Evolutionary conservation across 2,329 filamentous ascomycete genomes (phyloP), one percentile per base, ranked within the genome.

Genomic region (Fusarium buxicola): DNA sequence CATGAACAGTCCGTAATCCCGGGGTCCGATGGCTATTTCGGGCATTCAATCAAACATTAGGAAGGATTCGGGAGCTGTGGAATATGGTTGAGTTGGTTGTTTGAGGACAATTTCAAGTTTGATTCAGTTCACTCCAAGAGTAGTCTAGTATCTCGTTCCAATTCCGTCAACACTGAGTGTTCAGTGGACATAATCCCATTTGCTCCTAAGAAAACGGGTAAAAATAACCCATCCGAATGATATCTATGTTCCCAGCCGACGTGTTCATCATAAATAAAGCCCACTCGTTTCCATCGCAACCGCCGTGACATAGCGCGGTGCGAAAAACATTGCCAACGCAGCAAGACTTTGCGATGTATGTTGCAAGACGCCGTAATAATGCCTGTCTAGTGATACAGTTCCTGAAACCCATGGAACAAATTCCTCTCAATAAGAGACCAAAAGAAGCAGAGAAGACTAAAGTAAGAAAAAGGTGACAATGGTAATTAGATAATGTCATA

Each of bases 311-410:
- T 41, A 18, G 41, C 40, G 41, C 49, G 48, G 47, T 35, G 34
- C 46, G 31, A 43, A 28, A 48, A 51, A 47, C 38, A 40, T 53
- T 51, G 28, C 48, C 45, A 40, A 52, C 46, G 56, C 55, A 60
- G 50, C 48, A 57, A 24, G 39, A 47, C 58, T 48, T 40, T 63
- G 57, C 49, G 65, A 47, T 59, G 60, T 63, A 61, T 65, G 66
- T 60, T 61, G 68, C 51, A 58, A 71, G 66, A 68, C 69, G 68
- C 61, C 69, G 63, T 69, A 57, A 59, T 60, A 66, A 70, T 69
- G 67, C 69, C 60, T 61, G 61, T 72, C 66, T 72, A 72, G 40
- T 69, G 60, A 61, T 72, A 72, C 69, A 72, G 56, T 69, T 64
- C 69, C 68, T 60, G 46, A 61, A 66, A 67, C 49, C 52, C 40